Base-by-base conservation (phyloP, 495 filamentous ascomycete species). In the Penicillium daleae region DNA sequence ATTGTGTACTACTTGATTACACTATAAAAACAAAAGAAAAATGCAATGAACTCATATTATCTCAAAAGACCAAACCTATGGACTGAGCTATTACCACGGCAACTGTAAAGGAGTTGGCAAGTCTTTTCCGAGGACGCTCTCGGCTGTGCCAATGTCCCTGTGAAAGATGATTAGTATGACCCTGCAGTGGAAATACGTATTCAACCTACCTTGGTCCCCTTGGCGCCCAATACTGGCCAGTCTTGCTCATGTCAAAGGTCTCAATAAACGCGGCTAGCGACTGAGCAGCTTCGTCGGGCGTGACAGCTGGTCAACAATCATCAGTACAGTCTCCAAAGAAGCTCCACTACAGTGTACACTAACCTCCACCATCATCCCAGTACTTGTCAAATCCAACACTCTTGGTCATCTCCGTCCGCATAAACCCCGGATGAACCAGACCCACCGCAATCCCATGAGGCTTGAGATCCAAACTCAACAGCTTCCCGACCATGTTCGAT, bases 381-480 rank as follows among this genome's bases (percentile, higher is more conserved):
- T 78, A 90, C 67, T 89, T 83, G 68, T 91, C 89, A 67, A 90
- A 91, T 10, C 86, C 88, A 27, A 91, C 89, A 3, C 83, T 75
- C 64, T 79, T 84, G 6, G 88, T 90, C 87, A 90, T 89, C 66
- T 90, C 86, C 19, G 89, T 91, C 51, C 89, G 75, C 88, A 92
- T 90, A 69, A 91, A 91, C 0, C 89, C 88, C 4, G 89, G 89
- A 72, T 92, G 89, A 21, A 91, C 80, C 54, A 91, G 75, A 6
- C 82, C 87, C 9, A 92, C 85, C 2, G 87, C 80, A 53, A 92
- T 81, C 0, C 81, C 85, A 44, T 86, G 76, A 0, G 83, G 78
- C 70, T 87, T 87, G 22, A 92, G 72, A 69, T 92, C 89, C 62
- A 90, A 71, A 65, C 83, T 86, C 35, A 92, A 71, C 48, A 92